These are phyloP conservation scores for Hymenotorrendiella dingleyae DNA, from an alignment of 2,329 filamentous ascomycete species.

Conservation along the genomic window DNA sequence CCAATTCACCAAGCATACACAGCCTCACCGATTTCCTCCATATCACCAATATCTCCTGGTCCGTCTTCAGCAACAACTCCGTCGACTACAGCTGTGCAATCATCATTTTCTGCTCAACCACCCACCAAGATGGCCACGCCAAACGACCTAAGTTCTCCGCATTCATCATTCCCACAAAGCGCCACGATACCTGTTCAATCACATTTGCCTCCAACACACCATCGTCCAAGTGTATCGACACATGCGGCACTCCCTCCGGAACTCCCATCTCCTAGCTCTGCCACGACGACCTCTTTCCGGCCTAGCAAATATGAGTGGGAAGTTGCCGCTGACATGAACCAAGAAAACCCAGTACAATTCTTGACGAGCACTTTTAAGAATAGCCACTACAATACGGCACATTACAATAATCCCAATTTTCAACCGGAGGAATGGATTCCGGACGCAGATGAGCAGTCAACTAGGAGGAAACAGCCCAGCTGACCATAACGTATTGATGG, in stretches of 20 bases:
- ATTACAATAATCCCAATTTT: conserved; percentile 60
- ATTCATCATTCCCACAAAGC: conserved; percentile 14
- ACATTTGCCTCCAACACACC: conserved; percentile 14
- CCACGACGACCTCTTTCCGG: conserved; percentile 23
- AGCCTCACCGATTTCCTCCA: conserved; percentile 23
- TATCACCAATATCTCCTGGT: conserved; percentile 26
- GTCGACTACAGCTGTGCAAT: conserved; percentile 14
- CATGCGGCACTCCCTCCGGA: conserved; percentile 14
- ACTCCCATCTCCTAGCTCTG: conserved; percentile 18
- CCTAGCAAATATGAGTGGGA: conserved; percentile 31
- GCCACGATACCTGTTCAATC: conserved; percentile 18
- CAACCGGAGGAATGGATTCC: conserved; percentile 46
- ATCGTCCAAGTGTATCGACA: conserved; percentile 13
- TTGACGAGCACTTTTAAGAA: conserved; percentile 57
- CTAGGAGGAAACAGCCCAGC: conserved; percentile 19
- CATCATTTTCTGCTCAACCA: conserved; percentile 19
- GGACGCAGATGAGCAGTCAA: conserved; percentile 26
- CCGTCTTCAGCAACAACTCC: conserved; percentile 19
- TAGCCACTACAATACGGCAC: conserved; percentile 59
- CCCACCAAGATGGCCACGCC: conserved; percentile 14
- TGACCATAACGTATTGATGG: too few species aligned
- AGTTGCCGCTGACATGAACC: conserved; percentile 24
- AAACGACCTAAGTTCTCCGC: conserved; percentile 14
- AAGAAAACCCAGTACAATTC: conserved; percentile 25
- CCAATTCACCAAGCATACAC: conserved; percentile 24